Conservation (phyloP, 2,329 filamentous ascomycete genomes). For the Neopestalotiopsis clavispora region DNA sequence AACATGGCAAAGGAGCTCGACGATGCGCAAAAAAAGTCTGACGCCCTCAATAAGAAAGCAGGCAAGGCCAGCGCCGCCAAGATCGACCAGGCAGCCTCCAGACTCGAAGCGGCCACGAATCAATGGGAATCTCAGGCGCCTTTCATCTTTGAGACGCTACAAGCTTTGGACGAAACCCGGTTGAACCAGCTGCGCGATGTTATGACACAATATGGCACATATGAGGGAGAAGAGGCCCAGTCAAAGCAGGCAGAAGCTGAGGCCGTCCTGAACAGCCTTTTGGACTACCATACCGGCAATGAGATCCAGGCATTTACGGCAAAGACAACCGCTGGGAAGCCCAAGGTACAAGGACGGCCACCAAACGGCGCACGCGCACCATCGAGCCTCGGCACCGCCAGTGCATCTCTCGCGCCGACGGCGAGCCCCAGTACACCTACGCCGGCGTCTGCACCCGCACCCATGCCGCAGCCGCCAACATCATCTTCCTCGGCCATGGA, state of each 20-base stretch:
- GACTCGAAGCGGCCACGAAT: slow-evolving; percentile 76
- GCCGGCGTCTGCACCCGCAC: background rate
- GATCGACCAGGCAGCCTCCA: slow-evolving; percentile 73
- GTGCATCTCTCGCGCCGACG: slow-evolving; percentile 34
- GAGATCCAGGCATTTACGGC: slow-evolving; percentile 79
- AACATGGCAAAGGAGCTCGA: slow-evolving; percentile 85
- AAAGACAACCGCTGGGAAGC: slow-evolving; percentile 48
- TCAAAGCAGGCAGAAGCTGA: slow-evolving; percentile 76
- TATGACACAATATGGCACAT: slow-evolving; percentile 90
- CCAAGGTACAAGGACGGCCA: slow-evolving; percentile 48
- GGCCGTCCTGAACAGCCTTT: slow-evolving; percentile 77
- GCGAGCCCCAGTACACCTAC: slow-evolving; percentile 28
- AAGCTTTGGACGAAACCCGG: slow-evolving; percentile 86
- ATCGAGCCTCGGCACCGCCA: slow-evolving; percentile 39
- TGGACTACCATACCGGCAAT: slow-evolving; percentile 85
- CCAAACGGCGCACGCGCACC: slow-evolving; percentile 44
- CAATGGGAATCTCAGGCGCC: slow-evolving; percentile 96
- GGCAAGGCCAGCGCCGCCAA: slow-evolving; percentile 77
- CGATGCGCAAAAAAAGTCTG: slow-evolving; percentile 80
- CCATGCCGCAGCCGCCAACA: background rate
- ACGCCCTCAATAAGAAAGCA: slow-evolving; percentile 82
- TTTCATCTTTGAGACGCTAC: slow-evolving; percentile 91
- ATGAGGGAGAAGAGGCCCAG: slow-evolving; percentile 87
- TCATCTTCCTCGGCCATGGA: slow-evolving; percentile 24
- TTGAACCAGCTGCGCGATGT: slow-evolving; percentile 89